Conservation (phyloP, 805 yeast species). For the Cyberlindnera americana region DNA sequence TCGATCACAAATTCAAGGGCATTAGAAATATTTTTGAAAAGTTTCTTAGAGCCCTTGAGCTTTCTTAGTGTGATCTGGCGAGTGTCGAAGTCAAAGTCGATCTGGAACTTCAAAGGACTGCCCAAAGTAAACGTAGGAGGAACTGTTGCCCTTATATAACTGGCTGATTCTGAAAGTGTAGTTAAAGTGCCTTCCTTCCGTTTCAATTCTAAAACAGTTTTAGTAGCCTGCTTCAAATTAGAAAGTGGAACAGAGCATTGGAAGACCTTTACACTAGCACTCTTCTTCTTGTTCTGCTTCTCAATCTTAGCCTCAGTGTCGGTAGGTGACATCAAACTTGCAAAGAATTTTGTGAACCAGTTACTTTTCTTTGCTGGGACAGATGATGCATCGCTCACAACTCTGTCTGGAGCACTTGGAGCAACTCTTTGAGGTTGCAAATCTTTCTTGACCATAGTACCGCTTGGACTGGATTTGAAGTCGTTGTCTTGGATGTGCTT, state of each 20-base stretch:
- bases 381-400: conserved; percentile 14
- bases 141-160: conserved; percentile 42
- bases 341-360: conserved; percentile 39
- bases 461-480: conserved; percentile 16
- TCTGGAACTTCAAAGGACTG: conserved; percentile 44
- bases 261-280: conserved; percentile 10
- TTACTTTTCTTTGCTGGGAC: conserved; percentile 28
- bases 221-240: conserved; percentile 26
- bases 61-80: conserved; percentile 39
- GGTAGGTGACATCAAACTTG: conserved; percentile 22
- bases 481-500: conserved; percentile 23
- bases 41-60: conserved; percentile 43
- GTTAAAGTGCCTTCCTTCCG: conserved; percentile 49
- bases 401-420: conserved; percentile 23
- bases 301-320: conserved; percentile 12
- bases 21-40: conserved; percentile 40
- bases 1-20: conserved; percentile 43
- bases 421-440: conserved; percentile 20
- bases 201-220: conserved; percentile 42
- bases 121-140: conserved; percentile 45
- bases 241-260: conserved; percentile 19
- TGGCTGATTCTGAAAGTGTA: conserved; percentile 41
- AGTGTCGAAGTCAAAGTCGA: conserved; percentile 37
- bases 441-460: conserved; percentile 18
- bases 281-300: conserved; percentile 14